Conservation (phyloP, 495 filamentous ascomycete species). For the Xylaria telfairii region DNA sequence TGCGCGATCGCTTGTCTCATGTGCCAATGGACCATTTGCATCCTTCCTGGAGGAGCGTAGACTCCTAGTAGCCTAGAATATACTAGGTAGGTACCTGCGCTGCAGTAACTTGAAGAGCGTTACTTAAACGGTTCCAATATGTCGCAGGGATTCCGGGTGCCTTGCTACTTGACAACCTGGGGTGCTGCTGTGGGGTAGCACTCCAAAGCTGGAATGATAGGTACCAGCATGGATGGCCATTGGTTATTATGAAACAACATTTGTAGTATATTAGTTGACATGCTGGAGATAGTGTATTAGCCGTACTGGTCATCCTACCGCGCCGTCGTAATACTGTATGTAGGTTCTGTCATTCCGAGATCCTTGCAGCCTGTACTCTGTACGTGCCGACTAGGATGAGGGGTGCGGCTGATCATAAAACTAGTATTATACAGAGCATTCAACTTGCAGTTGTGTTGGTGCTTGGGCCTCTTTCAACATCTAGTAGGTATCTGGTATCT, state of each 20-base stretch:
- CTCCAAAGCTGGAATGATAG: background rate
- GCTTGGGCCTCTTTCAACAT: conserved; percentile 3
- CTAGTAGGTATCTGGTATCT: too few relatives aligned
- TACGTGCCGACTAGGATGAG: background rate
- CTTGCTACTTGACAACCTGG: conserved; percentile 16
- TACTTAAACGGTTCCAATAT: background rate
- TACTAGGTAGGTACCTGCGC: background rate
- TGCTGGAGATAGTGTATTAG: too few relatives aligned
- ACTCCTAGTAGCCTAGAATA: too few relatives aligned
- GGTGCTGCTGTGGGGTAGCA: conserved; percentile 16
- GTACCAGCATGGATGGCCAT: background rate
- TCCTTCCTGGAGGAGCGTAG: background rate
- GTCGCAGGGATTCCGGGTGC: conserved; percentile 3
- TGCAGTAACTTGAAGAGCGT: background rate
- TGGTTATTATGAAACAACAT: background rate
- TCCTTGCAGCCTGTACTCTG: background rate
- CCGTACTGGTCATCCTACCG: too few relatives aligned
- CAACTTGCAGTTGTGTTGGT: background rate
- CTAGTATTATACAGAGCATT: background rate
- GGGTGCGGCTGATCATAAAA: background rate
- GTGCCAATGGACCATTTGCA: background rate
- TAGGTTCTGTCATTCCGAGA: background rate
- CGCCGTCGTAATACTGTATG: background rate
- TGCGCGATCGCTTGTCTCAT: background rate
- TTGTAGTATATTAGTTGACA: too few relatives aligned